These are phyloP conservation scores for Gossypioides kirkii DNA, from an alignment of 345 rosid species.

Conservation along the genomic window DNA sequence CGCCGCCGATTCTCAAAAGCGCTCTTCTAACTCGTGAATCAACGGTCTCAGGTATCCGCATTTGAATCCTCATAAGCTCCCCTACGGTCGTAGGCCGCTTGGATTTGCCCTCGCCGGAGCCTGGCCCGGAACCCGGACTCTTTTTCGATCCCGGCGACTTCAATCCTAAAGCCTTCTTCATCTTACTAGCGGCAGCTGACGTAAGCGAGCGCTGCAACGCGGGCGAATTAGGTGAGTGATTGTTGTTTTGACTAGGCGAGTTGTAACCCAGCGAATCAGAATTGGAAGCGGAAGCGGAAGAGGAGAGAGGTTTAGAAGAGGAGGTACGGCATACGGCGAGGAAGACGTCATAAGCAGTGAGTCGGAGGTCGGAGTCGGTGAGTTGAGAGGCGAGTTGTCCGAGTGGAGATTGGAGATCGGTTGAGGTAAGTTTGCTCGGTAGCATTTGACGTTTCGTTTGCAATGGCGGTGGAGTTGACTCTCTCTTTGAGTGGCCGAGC, in stretches of 20 bases:
- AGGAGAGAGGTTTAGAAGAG: slow-evolving; percentile 61
- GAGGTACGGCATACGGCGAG: slow-evolving; percentile 80
- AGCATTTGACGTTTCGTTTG: slow-evolving; percentile 19
- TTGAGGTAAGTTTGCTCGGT: slow-evolving; percentile 24
- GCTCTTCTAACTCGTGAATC: slow-evolving; percentile 92
- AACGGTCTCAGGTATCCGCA: slow-evolving; percentile 67
- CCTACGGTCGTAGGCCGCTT: slow-evolving; percentile 73
- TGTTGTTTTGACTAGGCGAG: slow-evolving; percentile 14
- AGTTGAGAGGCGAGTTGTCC: slow-evolving; percentile 68
- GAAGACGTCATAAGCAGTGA: slow-evolving; percentile 91
- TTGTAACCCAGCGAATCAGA: slow-evolving; percentile 40
- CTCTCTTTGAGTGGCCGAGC: slow-evolving; percentile 79
- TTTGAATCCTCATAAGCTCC: slow-evolving; percentile 88
- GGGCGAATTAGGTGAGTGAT: slow-evolving; percentile 42
- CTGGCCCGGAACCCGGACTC: slow-evolving; percentile 58
- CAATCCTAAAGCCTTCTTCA: slow-evolving; percentile 92
- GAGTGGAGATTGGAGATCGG: slow-evolving; percentile 69
- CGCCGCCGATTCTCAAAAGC: slow-evolving; percentile 75
- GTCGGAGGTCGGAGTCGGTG: slow-evolving; percentile 73
- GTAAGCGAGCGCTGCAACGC: slow-evolving; percentile 82
- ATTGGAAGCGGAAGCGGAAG: slow-evolving; percentile 25
- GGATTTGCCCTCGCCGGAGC: slow-evolving; percentile 53
- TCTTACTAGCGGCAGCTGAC: slow-evolving; percentile 83
- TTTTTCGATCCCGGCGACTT: slow-evolving; percentile 65
- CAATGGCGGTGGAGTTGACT: slow-evolving; percentile 46